Base-by-base conservation (phyloP, 345 rosid genomes). In the Salix exigua region DNA sequence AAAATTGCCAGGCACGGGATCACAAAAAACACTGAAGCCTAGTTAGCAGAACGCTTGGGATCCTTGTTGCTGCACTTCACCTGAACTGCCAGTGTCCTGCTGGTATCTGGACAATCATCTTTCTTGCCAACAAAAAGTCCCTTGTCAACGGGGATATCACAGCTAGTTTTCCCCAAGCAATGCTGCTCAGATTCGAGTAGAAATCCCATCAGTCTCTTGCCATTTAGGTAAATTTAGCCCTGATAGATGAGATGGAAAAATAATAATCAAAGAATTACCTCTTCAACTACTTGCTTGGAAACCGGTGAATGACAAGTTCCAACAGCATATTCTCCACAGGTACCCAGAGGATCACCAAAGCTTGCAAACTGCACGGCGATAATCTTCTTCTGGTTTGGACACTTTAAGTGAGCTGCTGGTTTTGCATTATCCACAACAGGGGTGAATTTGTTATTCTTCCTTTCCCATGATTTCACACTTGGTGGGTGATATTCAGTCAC, bases 281-380 rank as follows among this genome's bases (percentile, higher is more conserved):
- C 85, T 76, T 93, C 94, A 33, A 85, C 87, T 58, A 92, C 81
- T 66, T 91, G 46, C 82, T 86, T 91, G 48, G 96, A 79, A 38
- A 19, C 73, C 5, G 91, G 76, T 35, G 88, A 84, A 51, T 72
- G 75, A 86, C 99, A 96, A 2, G 85, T 82, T 66, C 96, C 99
- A 62, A 48, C 33, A 2, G 26, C 7, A 77, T 70, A 91, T 77
- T 65, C 63, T 46, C 98, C 97, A 75, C 99, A 96, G 28, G 78
- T 13, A 28, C 99, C 98, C 26, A 14, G 48, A 67, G 99, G 91
- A 75, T 91, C 83, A 30, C 99, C 98, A 37, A 81, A 96, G 87
- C 94, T 90, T 4, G 97, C 96, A 61, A 93, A 96, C 71, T 96
- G 91, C 28, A 96, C 91, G 1, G 80, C 81, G 13, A 77, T 70